phyloP scores from a whole-genome alignment of 495 filamentous ascomycete genomes.

The Pyrenula massariospora region DNA sequence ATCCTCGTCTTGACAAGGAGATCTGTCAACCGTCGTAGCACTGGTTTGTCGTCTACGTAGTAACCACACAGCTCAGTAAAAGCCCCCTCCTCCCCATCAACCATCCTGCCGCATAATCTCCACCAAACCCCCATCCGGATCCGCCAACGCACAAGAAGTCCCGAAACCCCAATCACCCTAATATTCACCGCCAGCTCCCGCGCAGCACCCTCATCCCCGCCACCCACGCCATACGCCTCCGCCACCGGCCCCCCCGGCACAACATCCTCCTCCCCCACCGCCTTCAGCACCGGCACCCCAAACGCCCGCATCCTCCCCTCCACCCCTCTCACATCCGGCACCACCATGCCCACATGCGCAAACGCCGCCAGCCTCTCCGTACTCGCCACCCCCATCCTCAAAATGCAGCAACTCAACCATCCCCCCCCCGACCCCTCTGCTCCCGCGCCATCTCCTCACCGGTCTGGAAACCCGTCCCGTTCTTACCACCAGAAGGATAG shows the following conservation, averaged over 20 bases:
- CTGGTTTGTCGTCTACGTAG: no score
- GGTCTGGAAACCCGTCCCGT: conserved; percentile 22
- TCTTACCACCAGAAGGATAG: conserved; percentile 18
- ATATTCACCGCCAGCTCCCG: conserved; percentile 3
- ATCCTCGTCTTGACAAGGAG: no score
- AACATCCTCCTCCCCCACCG: conserved; percentile 5
- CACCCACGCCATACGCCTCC: conserved; percentile 6
- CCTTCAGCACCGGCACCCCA: conserved; percentile 13
- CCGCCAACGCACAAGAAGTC: conserved; percentile 11
- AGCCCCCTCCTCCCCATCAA: no score
- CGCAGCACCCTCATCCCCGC: conserved; percentile 3
- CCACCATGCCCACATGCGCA: conserved; percentile 15
- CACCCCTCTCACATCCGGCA: conserved; percentile 12
- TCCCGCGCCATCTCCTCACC: conserved; percentile 13
- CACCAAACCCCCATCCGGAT: conserved; percentile 21
- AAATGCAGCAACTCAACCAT: conserved; percentile 18
- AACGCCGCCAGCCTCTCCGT: conserved; percentile 11
- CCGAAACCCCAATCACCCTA: conserved; percentile 8
- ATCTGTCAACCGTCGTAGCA: no score
- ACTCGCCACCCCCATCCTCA: conserved; percentile 8
- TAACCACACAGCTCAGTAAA: no score
- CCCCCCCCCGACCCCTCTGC: conserved; percentile 19
- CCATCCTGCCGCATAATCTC: conserved; percentile 12
- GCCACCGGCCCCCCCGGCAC: conserved; percentile 3
- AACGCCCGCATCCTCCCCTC: conserved; percentile 10